phyloP scores from a whole-genome alignment of 2,329 filamentous ascomycete species.

The Scedosporium boydii region DNA sequence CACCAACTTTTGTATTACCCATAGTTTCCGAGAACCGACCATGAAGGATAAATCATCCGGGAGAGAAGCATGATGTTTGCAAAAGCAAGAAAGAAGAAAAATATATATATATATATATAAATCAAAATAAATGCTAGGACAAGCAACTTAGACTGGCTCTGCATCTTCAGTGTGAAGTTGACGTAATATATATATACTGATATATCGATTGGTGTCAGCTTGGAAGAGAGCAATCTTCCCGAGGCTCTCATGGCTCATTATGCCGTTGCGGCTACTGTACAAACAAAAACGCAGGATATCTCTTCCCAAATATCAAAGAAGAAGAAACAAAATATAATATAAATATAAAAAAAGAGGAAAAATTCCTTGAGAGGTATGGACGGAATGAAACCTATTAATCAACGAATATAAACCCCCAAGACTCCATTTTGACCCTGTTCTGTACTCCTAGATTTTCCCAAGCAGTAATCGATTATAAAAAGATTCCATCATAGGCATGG shows the following conservation, averaged over 20 bases:
- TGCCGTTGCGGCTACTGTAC: background rate
- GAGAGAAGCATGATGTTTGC: too few relatives aligned
- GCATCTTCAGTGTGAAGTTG: too few relatives aligned
- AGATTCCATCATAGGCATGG: background rate
- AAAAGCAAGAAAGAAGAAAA: too few relatives aligned
- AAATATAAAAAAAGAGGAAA: background rate
- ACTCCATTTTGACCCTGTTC: background rate
- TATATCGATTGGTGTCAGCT: too few relatives aligned
- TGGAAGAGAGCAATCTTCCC: too few relatives aligned
- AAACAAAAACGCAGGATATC: background rate
- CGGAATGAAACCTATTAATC: background rate
- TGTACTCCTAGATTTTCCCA: background rate
- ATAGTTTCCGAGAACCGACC: too few relatives aligned
- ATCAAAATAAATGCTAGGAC: too few relatives aligned
- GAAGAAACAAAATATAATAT: slow-evolving; percentile 2
- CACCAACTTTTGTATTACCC: too few relatives aligned
- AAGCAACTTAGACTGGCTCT: too few relatives aligned
- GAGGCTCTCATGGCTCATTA: background rate
- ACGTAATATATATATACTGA: too few relatives aligned
- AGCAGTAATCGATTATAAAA: background rate
- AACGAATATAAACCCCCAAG: background rate
- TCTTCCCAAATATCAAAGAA: background rate
- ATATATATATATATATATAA: too few relatives aligned
- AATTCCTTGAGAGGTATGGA: background rate
- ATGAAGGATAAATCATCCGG: too few relatives aligned